Percentiles rank a stretch among this genome's conserved stretches.
Conservation (phyloP, 176 grass and related monocot genomes). For the Thalia dealbata region DNA sequence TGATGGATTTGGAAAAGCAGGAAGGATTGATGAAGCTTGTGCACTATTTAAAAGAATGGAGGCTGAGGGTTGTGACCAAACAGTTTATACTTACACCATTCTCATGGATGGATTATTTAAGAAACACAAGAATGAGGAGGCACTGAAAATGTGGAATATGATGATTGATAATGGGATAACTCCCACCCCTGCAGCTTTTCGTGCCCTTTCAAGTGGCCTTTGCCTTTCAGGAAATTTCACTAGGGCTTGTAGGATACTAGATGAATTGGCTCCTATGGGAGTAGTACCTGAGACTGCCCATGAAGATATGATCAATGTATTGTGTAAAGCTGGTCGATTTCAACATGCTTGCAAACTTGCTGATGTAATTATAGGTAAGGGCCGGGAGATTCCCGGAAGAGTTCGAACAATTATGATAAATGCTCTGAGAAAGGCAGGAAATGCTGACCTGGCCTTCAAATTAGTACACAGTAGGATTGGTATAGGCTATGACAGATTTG, state of each 20-base stretch:
- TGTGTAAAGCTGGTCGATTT: constrained; percentile 72
- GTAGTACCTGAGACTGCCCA: constrained; percentile 69
- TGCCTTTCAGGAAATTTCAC: constrained; percentile 86
- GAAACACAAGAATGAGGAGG: constrained; percentile 81
- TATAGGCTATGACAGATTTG: constrained; percentile 86
- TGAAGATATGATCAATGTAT: constrained; percentile 85
- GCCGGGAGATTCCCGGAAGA: constrained; percentile 68
- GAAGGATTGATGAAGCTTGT: constrained; percentile 50
- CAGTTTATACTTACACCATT: constrained; percentile 73
- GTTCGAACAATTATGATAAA: constrained; percentile 87
- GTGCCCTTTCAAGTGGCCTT: constrained; percentile 56
- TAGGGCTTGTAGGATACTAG: constrained; percentile 72
- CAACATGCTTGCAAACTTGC: constrained; percentile 86
- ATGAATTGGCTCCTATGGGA: constrained; percentile 79
- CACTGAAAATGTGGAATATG: constrained; percentile 55
- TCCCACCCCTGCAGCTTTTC: constrained; percentile 62
- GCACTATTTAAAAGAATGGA: constrained; percentile 74
- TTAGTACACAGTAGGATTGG: constrained; percentile 80
- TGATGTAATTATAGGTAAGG: constrained; percentile 76
- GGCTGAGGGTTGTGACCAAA: constrained; percentile 61
- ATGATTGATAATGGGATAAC: constrained; percentile 89
- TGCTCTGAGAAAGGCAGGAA: constrained; percentile 81
- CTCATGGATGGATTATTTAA: constrained; percentile 81
- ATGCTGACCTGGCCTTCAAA: constrained; percentile 72
- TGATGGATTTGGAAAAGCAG: constrained; percentile 54